Evolutionary conservation across 2,329 filamentous ascomycete species (phyloP).

Genomic region (Aspergillus pseudotamarii): DNA sequence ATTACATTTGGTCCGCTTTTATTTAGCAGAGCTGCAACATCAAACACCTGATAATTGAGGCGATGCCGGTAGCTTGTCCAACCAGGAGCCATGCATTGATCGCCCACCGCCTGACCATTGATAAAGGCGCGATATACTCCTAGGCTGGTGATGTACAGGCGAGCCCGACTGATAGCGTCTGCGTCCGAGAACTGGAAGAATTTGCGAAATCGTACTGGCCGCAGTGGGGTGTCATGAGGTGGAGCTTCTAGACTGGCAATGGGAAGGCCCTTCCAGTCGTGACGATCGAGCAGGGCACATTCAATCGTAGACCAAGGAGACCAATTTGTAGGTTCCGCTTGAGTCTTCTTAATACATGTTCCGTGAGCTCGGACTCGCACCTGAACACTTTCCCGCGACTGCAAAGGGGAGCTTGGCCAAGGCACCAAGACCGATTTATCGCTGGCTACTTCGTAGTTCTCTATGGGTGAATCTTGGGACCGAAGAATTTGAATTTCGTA

Average conservation of each 20-base stretch:
- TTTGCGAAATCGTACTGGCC: conserved; percentile 41
- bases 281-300: conserved; percentile 32
- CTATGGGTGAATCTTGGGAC: not conserved
- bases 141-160: conserved; percentile 52
- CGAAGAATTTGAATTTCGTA: conserved; percentile 30
- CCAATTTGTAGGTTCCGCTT: conserved; percentile 16
- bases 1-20: conserved; percentile 42
- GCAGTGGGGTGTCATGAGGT: conserved; percentile 25
- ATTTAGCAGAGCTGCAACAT: conserved; percentile 49
- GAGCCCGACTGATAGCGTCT: conserved; percentile 29
- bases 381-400: conserved; percentile 21
- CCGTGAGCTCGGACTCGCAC: conserved; percentile 23
- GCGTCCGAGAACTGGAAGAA: conserved; percentile 24
- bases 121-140: conserved; percentile 53
- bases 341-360: not conserved
- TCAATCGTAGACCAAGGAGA: conserved; percentile 32
- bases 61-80: conserved; percentile 57
- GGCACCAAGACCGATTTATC: conserved; percentile 28
- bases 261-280: conserved; percentile 35
- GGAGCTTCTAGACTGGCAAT: conserved; percentile 20
- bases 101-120: conserved; percentile 48
- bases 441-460: conserved; percentile 19
- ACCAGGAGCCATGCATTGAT: conserved; percentile 43
- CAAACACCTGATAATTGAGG: conserved; percentile 57
- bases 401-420: conserved; percentile 27